phyloP scores from a whole-genome alignment of 768 basidiomycete species.

The Lanmaoa pseudosensibilis region DNA sequence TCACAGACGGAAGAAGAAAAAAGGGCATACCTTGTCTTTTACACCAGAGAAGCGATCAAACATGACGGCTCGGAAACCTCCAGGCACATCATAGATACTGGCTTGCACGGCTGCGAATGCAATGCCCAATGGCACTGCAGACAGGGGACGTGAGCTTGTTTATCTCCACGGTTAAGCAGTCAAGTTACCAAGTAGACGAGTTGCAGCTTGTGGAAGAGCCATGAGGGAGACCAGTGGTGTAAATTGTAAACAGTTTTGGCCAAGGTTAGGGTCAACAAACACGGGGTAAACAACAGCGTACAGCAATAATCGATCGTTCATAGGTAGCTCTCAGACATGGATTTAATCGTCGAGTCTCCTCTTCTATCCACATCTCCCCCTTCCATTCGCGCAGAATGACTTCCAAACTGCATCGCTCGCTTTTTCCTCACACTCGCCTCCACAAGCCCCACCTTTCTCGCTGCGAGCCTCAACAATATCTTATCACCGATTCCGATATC shows the following conservation, averaged over 20 bases:
- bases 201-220: constrained; percentile 51
- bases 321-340: background rate
- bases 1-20: background rate
- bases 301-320: too few relatives aligned
- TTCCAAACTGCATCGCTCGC: constrained; percentile 97
- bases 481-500: constrained; percentile 88
- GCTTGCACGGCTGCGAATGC: constrained; percentile 46
- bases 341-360: constrained; percentile 44
- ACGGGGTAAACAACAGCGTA: constrained; percentile 24
- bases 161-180: background rate
- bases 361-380: constrained; percentile 49
- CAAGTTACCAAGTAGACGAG: constrained; percentile 49
- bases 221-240: constrained; percentile 31
- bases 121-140: constrained; percentile 38
- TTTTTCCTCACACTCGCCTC: constrained; percentile 81
- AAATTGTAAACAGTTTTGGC: background rate
- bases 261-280: constrained; percentile 17
- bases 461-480: constrained; percentile 72
- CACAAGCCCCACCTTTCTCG: constrained; percentile 68
- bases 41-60: constrained; percentile 97
- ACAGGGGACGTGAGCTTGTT: constrained; percentile 10
- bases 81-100: constrained; percentile 74
- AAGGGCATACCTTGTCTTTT: constrained; percentile 61
- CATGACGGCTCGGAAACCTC: constrained; percentile 94
- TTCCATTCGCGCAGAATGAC: constrained; percentile 82